Percentiles rank a stretch among this genome's conserved stretches.
Evolutionary conservation across 768 basidiomycete genomes (phyloP).

Genomic region (Suillus brevipes): DNA sequence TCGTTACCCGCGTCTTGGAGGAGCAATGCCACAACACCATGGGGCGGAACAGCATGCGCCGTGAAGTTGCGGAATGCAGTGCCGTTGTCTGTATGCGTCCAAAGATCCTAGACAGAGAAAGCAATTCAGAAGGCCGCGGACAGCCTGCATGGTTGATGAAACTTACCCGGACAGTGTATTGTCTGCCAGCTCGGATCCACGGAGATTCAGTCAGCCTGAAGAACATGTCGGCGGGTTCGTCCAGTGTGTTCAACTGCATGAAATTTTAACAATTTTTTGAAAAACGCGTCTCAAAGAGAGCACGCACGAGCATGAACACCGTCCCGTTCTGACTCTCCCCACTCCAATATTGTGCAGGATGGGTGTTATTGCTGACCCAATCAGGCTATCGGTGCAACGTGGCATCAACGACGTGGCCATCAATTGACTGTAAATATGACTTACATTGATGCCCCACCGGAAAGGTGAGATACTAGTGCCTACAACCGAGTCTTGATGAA

Average conservation of each 20-base stretch:
- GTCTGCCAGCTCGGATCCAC: slow-evolving; percentile 66
- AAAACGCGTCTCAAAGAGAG: not conserved
- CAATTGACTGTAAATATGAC: slow-evolving; percentile 20
- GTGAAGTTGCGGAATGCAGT: slow-evolving; percentile 63
- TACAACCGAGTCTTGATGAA: slow-evolving; percentile 65
- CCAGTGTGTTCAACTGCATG: slow-evolving; percentile 56
- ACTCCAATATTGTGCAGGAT: slow-evolving; percentile 74
- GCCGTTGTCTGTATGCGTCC: slow-evolving; percentile 71
- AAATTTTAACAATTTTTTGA: not conserved
- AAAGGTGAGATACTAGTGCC: slow-evolving; percentile 66
- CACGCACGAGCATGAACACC: slow-evolving; percentile 62
- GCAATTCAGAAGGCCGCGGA: slow-evolving; percentile 8
- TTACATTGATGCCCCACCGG: slow-evolving; percentile 66
- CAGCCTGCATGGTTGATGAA: not conserved
- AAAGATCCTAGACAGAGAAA: slow-evolving; percentile 52
- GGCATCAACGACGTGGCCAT: not conserved
- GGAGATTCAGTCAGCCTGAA: slow-evolving; percentile 70
- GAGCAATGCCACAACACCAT: slow-evolving; percentile 69
- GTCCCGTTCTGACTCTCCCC: slow-evolving; percentile 65
- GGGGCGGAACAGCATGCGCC: slow-evolving; percentile 53
- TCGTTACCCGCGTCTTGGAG: slow-evolving; percentile 68
- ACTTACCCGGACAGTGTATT: slow-evolving; percentile 63
- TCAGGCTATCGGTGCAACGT: slow-evolving; percentile 28
- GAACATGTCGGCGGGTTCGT: slow-evolving; percentile 55
- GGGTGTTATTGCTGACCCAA: slow-evolving; percentile 41